Base-by-base conservation (phyloP, 352 stramenopile species). In the Phytophthora chlamydospora region DNA sequence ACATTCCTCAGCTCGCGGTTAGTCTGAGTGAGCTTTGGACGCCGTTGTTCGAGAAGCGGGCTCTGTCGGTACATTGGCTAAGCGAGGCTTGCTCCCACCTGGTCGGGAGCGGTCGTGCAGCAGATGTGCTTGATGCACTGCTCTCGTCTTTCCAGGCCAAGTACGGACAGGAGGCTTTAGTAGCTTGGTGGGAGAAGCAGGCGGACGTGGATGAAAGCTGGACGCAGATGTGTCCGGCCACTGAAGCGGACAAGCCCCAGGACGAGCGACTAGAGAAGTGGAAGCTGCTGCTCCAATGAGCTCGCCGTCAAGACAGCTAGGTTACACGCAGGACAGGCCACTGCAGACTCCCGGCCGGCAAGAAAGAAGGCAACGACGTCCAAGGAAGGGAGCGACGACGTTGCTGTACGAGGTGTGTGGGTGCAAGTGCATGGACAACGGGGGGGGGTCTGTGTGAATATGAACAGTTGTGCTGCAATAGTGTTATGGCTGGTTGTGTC, bases 11-110 rank as follows among this genome's bases (percentile, higher is more conserved):
- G 21, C 58, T 92, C 29, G 78, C 67, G 10, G 44, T 61, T 9
- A 89, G 86, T 40, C 52, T 89, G 42, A 80, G 82, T 16, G 79
- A 90, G 14, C 48, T 94, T 4, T 89, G 63, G 73, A 72, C 68
- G 6, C 62, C 74, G n/a, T 47, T 94, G 63, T 89, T 94, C 45
- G 60, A 72, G n/a, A 75, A 78, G 33, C 21, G 78, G 8, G 51
- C 63, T 14, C 60, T 94, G 1, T 72, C 73, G 13, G 40, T 90
- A 2, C 41, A 47, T 0, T 94, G 83, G 83, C 55, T 94, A 24
- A 60, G 69, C 40, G 75, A 87, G 16, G 68, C 65, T 9, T 68
- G 59, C 13, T 69, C 62, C 2, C 74, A 84, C 36, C 52, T 89
- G 21, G 56, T 85, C 9, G 61, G 66, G 11, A 74, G 52, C 1